Evolutionary conservation across 345 rosid species (phyloP).

Genomic region (Pelargonium nanum): DNA sequence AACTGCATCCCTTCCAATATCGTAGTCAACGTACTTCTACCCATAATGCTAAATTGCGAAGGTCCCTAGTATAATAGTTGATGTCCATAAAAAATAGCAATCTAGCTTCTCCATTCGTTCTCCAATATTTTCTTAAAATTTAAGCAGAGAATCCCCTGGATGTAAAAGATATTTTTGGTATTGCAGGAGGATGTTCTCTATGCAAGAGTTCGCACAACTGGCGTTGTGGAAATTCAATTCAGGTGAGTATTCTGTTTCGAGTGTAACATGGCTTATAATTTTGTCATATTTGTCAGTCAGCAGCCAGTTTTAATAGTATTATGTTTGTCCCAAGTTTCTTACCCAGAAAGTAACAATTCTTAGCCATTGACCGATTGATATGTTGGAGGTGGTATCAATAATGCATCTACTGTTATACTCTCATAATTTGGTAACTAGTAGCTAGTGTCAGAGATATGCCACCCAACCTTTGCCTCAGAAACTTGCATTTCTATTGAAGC

Average conservation of each 20-base stretch:
- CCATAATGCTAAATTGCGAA: too few species aligned
- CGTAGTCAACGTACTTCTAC: too few species aligned
- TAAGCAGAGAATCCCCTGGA: neutral
- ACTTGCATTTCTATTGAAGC: neutral
- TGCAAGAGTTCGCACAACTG: conserved; percentile 96
- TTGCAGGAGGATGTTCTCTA: conserved; percentile 87
- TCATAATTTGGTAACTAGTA: neutral
- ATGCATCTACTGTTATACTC: neutral
- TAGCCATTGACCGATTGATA: too few species aligned
- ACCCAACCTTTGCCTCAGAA: neutral
- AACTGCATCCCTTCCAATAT: too few species aligned
- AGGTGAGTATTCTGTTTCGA: conserved; percentile 38
- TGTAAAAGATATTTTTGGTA: conserved; percentile 7
- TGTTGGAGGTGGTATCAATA: too few species aligned
- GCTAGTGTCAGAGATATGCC: neutral
- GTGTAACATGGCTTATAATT: neutral
- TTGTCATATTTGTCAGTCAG: neutral
- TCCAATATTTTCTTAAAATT: too few species aligned
- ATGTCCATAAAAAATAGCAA: neutral
- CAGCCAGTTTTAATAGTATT: neutral
- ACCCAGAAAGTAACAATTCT: neutral
- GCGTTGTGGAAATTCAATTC: conserved; percentile 97
- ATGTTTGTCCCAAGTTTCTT: neutral
- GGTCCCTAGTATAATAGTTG: neutral
- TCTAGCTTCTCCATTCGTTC: neutral